These are phyloP conservation scores for Phoma sp. DNA, from an alignment of 2,329 filamentous ascomycete genomes.

Conservation along the genomic window DNA sequence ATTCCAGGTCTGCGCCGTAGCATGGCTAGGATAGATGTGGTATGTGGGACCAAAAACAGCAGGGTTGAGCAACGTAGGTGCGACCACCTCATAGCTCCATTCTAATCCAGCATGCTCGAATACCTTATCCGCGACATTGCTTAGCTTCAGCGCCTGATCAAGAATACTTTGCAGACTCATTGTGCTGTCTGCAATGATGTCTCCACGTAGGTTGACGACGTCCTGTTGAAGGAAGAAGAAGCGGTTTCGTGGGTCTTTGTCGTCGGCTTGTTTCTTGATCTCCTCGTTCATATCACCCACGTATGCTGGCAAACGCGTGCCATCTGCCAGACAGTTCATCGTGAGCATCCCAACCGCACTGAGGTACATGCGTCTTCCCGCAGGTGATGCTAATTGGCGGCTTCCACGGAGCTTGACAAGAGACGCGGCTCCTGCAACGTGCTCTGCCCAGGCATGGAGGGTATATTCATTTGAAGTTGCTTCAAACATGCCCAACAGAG, in stretches of 20 bases:
- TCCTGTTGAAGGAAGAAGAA: constrained; percentile 41
- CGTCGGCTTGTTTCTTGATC: constrained; percentile 26
- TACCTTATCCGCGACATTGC: constrained; percentile 24
- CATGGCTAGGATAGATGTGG: constrained; percentile 38
- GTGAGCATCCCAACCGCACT: constrained; percentile 36
- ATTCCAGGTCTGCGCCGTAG: constrained; percentile 42
- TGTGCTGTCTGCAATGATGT: constrained; percentile 24
- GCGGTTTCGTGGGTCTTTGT: constrained; percentile 28
- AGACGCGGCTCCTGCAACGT: constrained; percentile 44
- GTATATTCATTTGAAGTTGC: constrained; percentile 39
- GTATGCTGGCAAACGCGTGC: constrained; percentile 29
- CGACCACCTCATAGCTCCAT: constrained; percentile 32
- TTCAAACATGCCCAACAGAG: constrained; percentile 43
- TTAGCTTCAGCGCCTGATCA: constrained; percentile 33
- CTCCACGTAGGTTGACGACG: constrained; percentile 34
- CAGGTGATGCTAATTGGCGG: constrained; percentile 35
- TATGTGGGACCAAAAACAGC: constrained; percentile 37
- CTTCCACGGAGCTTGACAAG: constrained; percentile 42
- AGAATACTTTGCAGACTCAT: constrained; percentile 31
- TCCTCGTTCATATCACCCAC: constrained; percentile 35
- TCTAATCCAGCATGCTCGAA: constrained; percentile 25
- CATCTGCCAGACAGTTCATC: constrained; percentile 39
- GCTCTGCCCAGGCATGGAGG: constrained; percentile 41
- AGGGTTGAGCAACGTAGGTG: neutral
- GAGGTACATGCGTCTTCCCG: constrained; percentile 41